Evolutionary conservation across 1,139 yeast species (phyloP), one percentile per base, ranked within the genome.

Genomic region (Arxiozyma telluris): DNA sequence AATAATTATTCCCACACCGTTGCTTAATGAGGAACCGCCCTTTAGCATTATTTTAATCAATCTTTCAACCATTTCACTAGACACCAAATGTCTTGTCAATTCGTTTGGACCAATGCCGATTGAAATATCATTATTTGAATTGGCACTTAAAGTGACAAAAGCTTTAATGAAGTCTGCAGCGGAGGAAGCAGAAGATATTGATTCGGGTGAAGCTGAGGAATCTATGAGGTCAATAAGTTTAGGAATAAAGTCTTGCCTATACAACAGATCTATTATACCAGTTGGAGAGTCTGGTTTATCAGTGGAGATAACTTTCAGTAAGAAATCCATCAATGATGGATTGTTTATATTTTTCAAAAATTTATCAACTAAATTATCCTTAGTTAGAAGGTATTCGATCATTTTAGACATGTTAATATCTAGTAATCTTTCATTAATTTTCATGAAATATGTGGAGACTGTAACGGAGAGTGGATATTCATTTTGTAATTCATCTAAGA

Each of bases 31-130:
- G 49, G 91, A 84, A 4, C 96, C 96, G 21, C 97, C 97, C 60
- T 81, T 74, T 27, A 91, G 76, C 98, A 93, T 93, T 61, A 86
- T 79, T 22, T 79, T 70, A 53, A 94, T 87, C 51, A 93, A 74
- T 58, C 76, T 76, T 54, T 76, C 73, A 57, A 83, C 76, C 75
- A 88, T 83, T 55, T 82, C 81, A 49, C 82, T 84, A 53, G 87
- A 80, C 15, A 91, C 98, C 53, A 93, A 76, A 68, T 93, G 93
- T 60, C 98, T 77, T 9, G 96, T 89, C 53, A 93, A 77, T 69
- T 93, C 98, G 69, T 93, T 93, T 12, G 98, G 98, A 1, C 98
- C 98, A 63, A 93, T 90, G 4, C 96, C 88, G 27, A 95, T 85
- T 63, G 84, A 88, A 34, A 67, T 59, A 59, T 80, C 84, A 55